Evolutionary conservation across 2,329 filamentous ascomycete species (phyloP).

Genomic region (Ascochyta fabae): DNA sequence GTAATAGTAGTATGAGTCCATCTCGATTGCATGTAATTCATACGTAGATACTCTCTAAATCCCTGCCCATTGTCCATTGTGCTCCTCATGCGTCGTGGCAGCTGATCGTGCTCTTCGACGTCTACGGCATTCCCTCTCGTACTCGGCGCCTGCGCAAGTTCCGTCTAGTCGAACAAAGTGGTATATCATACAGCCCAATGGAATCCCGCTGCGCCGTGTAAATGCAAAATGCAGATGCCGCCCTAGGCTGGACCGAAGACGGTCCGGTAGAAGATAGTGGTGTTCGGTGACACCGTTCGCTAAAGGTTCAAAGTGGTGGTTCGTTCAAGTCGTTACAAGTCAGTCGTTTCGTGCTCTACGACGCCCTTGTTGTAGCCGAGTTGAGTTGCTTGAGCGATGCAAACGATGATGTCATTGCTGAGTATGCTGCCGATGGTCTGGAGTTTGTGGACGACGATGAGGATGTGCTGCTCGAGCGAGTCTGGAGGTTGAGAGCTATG

Average conservation of each 20-base stretch:
- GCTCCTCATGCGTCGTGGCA: conserved; percentile 6
- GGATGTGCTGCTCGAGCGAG: conserved; percentile 42
- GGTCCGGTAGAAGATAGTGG: conserved; percentile 10
- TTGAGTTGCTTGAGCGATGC: conserved; percentile 47
- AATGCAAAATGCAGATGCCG: conserved; percentile 13
- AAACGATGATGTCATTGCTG: conserved; percentile 50
- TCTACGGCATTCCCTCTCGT: not conserved
- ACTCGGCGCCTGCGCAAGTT: conserved; percentile 5
- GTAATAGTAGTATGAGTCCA: not conserved
- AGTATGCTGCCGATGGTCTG: conserved; percentile 41
- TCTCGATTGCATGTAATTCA: conserved; percentile 1
- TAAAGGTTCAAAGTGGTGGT: conserved; percentile 26
- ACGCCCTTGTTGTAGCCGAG: conserved; percentile 28
- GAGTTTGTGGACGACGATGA: conserved; percentile 39
- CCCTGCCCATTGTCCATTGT: not conserved
- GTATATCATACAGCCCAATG: conserved; percentile 14
- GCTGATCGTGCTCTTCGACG: conserved; percentile 11
- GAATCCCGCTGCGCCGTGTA: conserved; percentile 6
- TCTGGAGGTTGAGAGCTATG: conserved; percentile 49
- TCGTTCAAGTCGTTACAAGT: conserved; percentile 12
- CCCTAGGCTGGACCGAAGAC: conserved; percentile 2
- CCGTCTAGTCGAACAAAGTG: conserved; percentile 7
- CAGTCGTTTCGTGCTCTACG: conserved; percentile 20
- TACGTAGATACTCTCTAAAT: not conserved
- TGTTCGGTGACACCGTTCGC: conserved; percentile 26